These are phyloP conservation scores for Scleroderma bovista DNA, from an alignment of 768 basidiomycete genomes.

Conservation along the genomic window DNA sequence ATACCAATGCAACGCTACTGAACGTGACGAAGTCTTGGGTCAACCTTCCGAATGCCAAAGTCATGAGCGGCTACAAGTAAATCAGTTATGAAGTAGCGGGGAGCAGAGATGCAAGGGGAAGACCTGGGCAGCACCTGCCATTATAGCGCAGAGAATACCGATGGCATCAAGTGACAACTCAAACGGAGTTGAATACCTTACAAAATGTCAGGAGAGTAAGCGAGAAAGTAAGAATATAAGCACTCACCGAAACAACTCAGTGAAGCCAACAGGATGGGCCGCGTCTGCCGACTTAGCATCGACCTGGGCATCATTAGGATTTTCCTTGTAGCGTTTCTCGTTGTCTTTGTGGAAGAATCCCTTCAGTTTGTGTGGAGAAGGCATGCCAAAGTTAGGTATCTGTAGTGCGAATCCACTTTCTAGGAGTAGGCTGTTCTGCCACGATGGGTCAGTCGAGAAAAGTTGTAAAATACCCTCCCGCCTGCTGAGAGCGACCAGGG, in stretches of 20 bases:
- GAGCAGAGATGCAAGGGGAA: constrained; percentile 1
- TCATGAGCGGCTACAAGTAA: constrained; percentile 63
- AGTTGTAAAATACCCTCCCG: too few species aligned
- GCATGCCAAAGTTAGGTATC: background rate
- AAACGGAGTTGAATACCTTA: constrained; percentile 65
- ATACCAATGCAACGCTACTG: constrained; percentile 17
- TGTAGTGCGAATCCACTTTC: constrained; percentile 32
- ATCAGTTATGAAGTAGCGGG: background rate
- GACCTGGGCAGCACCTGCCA: constrained; percentile 81
- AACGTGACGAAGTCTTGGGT: constrained; percentile 70
- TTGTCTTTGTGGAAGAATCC: constrained; percentile 20
- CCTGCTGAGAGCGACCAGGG: too few species aligned
- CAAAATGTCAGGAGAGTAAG: constrained; percentile 8
- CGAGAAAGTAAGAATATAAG: background rate
- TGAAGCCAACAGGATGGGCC: constrained; percentile 36
- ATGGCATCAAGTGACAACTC: constrained; percentile 66
- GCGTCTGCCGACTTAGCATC: constrained; percentile 20
- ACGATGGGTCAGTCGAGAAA: constrained; percentile 23
- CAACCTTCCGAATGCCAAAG: constrained; percentile 79
- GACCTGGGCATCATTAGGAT: constrained; percentile 1
- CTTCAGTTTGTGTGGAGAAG: too few species aligned
- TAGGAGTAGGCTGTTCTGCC: constrained; percentile 36
- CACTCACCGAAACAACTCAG: constrained; percentile 44
- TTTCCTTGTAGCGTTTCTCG: constrained; percentile 26
- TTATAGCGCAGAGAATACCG: constrained; percentile 66